Evolutionary conservation across 768 basidiomycete species (phyloP).

Genomic region (Tylopilus cervinicoccineus): DNA sequence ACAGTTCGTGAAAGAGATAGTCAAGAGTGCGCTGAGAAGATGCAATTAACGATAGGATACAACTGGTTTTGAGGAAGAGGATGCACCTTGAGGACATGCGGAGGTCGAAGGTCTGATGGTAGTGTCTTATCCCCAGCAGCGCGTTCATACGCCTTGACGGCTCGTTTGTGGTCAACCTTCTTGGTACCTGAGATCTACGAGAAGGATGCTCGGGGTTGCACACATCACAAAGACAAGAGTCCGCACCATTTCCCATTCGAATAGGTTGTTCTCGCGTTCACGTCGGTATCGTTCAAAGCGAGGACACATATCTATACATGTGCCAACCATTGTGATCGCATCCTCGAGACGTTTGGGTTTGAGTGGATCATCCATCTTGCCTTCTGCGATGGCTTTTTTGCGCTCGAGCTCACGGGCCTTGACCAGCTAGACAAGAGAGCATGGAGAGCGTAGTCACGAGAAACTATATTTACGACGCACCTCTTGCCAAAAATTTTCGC

Average conservation of each 20-base stretch:
- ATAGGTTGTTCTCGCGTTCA: constrained; percentile 84
- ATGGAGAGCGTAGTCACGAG: constrained; percentile 20
- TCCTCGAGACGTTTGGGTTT: constrained; percentile 79
- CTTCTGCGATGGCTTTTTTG: constrained; percentile 71
- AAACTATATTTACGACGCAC: constrained; percentile 37
- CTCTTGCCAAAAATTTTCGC: constrained; percentile 69
- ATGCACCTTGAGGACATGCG: constrained; percentile 69
- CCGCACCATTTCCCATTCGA: constrained; percentile 80
- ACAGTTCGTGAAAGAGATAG: constrained; percentile 85
- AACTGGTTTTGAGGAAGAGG: constrained; percentile 2
- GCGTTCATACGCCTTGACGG: constrained; percentile 94
- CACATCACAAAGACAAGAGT: constrained; percentile 1
- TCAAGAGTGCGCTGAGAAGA: constrained; percentile 72
- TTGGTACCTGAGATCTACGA: constrained; percentile 75
- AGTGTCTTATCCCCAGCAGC: constrained; percentile 90
- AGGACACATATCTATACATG: constrained; percentile 93
- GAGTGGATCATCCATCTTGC: constrained; percentile 84
- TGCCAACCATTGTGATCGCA: constrained; percentile 90
- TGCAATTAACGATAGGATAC: not conserved
- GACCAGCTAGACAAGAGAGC: constrained; percentile 46
- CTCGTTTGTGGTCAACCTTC: constrained; percentile 77
- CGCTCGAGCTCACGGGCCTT: constrained; percentile 70
- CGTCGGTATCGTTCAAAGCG: constrained; percentile 89
- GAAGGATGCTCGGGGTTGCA: constrained; percentile 25
- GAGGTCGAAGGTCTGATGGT: constrained; percentile 90